These are phyloP conservation scores for Alternaria angustiovoidea DNA, from an alignment of 2,329 filamentous ascomycete genomes.

Conservation along the genomic window DNA sequence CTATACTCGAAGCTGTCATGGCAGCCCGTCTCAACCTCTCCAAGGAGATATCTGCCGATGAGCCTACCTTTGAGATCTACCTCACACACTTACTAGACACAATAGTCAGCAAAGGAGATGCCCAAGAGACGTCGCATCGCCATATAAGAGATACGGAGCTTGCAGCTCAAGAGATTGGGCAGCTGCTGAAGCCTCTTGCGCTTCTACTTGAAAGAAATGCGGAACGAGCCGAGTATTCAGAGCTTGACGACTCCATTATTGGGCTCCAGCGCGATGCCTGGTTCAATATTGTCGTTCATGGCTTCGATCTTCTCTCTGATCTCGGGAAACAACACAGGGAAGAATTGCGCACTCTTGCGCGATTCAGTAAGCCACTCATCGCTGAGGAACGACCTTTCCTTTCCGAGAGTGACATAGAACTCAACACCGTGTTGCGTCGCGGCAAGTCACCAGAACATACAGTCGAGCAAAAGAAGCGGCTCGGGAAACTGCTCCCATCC, in stretches of 20 bases:
- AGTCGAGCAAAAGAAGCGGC: conserved; percentile 78
- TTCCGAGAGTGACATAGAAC: conserved; percentile 93
- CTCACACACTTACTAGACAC: conserved; percentile 83
- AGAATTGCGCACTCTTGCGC: conserved; percentile 83
- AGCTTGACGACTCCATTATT: conserved; percentile 61
- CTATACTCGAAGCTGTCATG: conserved; percentile 77
- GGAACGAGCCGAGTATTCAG: conserved; percentile 67
- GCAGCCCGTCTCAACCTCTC: conserved; percentile 84
- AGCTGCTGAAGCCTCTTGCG: conserved; percentile 87
- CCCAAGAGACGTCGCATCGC: conserved; percentile 73
- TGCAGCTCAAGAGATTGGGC: conserved; percentile 84
- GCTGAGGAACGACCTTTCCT: conserved; percentile 88
- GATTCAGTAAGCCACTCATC: conserved; percentile 86
- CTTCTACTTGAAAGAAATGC: conserved; percentile 72
- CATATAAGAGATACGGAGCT: conserved; percentile 82
- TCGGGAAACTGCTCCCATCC: conserved; percentile 76
- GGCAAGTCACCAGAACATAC: conserved; percentile 83
- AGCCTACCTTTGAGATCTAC: conserved; percentile 82
- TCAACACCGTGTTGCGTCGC: conserved; percentile 90
- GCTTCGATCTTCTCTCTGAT: conserved; percentile 78
- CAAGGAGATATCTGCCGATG: conserved; percentile 70
- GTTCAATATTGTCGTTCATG: conserved; percentile 98
- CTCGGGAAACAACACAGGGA: conserved; percentile 75
- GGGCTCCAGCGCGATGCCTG: conserved; percentile 87
- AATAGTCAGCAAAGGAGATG: conserved; percentile 89